Base-by-base conservation (phyloP, 1,284 basidiomycete species). In the Sanghuangporus baumii region DNA sequence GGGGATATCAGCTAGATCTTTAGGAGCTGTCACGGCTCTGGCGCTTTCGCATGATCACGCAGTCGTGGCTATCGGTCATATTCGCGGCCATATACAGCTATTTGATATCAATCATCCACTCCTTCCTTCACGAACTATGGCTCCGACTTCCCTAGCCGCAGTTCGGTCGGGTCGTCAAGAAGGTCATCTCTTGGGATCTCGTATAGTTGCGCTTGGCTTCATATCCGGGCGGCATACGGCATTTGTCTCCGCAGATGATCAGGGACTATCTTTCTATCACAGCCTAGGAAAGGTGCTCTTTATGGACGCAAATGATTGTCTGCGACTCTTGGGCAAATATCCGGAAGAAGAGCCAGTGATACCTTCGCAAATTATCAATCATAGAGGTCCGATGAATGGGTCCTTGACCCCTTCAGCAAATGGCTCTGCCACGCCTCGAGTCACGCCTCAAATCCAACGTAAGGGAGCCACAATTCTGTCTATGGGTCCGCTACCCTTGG, bases 151-250 rank as follows among this genome's bases (percentile, higher is more conserved):
- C 5, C 72, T 88, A 9, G 75, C 81, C 16, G 82, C 82, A 1
- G 84, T 96, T 8, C 76, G 82, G 6, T 85, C 93, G 1, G 97
- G 97, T 8, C 81, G 91, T 41, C 91, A 94, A 69, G 97, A 99
- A 75, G 97, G 97, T 0, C 97, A 99, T 72, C 76, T 99, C 7
- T 73, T 80, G 18, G 91, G 91, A n/a, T 90, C 91, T 1, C 82
- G 86, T n/a, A 95, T 99, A 56, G 79, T 92, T 62, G 91, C 84
- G 68, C 78, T 99, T 51, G 89, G 87, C 11, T 99, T 99, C 70
- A 86, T 99, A n/a, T 94, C 94, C 6, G 87, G 88, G 16, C 83
- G 96, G 43, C 96, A 98, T 71, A 99, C 97, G 0, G 95, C 94
- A 2, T 85, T 99, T 57, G 87, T 98, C 41, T 91, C 90, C 9